Evolutionary conservation across 1,284 basidiomycete genomes (phyloP).

Genomic region (Puccinia horiana): DNA sequence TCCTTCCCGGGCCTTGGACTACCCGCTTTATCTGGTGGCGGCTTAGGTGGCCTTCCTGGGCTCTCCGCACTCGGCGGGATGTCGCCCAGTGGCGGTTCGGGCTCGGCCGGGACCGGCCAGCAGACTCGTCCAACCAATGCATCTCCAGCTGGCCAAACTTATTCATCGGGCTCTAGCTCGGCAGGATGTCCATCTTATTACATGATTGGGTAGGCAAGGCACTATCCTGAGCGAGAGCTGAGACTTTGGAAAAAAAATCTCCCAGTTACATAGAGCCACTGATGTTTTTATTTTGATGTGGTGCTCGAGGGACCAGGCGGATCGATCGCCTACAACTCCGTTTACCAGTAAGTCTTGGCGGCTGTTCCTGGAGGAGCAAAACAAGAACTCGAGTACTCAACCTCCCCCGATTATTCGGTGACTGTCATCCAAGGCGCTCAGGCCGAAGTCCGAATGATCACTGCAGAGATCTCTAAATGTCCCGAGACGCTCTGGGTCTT

Average conservation of each 20-base stretch:
- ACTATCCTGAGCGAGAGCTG: no score
- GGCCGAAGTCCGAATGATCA: neutral
- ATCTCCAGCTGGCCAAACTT: no score
- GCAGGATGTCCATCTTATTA: neutral
- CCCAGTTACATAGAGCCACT: no score
- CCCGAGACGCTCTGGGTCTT: constrained; percentile 30
- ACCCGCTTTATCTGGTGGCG: no score
- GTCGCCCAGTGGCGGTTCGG: no score
- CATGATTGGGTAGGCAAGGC: neutral
- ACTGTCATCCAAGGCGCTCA: constrained; percentile 23
- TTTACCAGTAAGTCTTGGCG: neutral
- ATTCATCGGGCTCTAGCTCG: no score
- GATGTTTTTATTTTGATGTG: neutral
- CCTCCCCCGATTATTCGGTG: constrained; percentile 11
- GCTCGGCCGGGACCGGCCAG: no score
- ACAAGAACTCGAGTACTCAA: constrained; percentile 20
- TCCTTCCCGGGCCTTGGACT: no score
- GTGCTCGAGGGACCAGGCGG: constrained; percentile 16
- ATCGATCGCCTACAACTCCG: neutral
- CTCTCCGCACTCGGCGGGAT: no score
- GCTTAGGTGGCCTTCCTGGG: no score
- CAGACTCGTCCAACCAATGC: no score
- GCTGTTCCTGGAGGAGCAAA: constrained; percentile 26
- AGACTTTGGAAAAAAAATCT: no score
- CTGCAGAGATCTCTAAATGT: neutral